Base-by-base conservation (phyloP, 139 green algal species). In the Chara braunii region DNA sequence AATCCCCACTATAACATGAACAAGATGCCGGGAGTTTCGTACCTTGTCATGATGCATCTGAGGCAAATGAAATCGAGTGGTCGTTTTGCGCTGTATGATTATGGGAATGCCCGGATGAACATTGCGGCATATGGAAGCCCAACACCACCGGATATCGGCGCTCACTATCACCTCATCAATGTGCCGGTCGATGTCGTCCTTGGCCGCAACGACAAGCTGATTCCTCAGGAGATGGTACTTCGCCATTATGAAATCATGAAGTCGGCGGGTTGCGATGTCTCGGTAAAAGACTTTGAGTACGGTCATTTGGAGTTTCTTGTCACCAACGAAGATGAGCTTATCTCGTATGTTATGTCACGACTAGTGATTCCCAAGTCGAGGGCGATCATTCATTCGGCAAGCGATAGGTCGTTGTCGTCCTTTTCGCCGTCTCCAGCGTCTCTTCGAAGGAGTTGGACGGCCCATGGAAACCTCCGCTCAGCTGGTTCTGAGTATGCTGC, bases 221-320 rank as follows among this genome's bases (percentile, higher is more conserved):
- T 96, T 37, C 74, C 81, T 6, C 67, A 78, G 0, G 65, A 68
- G 33, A 85, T 84, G 48, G 71, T 80, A 23, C 30, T 45, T 2
- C 22, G n/a, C 36, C 70, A 79, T 35, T 77, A 72, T 51, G 24
- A 77, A n/a, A 61, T 31, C 2, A 22, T 78, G 28, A 22, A 30
- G 6, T 23, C 37, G 5, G 50, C 28, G 24, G 69, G 64, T 2
- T n/a, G 36, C 4, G 6, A 51, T 30, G 87, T 91, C 14, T 88
- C 70, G 6, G 86, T 85, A 57, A 81, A 82, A 43, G 85, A 94
- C 78, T 94, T 94, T 74, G 83, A 90, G 12, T 91, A 89, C 50
- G 89, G 86, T 0, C 89, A 96, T 81, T 78, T 96, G 63, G 89
- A 96, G 67, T 92, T 96, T 71, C 92, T 85, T 0, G 89, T 95